Evolutionary conservation across 495 filamentous ascomycete species (phyloP), one percentile per base, ranked within the genome.

Genomic region (Annulohypoxylon stygium): DNA sequence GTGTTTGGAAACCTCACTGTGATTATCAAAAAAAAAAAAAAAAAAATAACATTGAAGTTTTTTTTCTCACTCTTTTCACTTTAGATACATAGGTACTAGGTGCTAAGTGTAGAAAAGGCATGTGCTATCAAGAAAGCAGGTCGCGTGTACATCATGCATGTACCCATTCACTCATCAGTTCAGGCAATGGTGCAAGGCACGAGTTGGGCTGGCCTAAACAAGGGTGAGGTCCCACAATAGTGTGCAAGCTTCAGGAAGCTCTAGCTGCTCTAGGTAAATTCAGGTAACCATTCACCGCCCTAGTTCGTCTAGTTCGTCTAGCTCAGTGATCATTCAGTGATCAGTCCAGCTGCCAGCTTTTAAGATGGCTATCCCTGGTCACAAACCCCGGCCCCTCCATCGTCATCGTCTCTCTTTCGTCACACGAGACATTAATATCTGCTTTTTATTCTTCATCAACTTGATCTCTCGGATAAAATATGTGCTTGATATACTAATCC

Each of bases 111-210:
- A n/a, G 11, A 55, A 69, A 61, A 48, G 60, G 54, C 65, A 69
- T 69, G 70, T 73, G 67, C 61, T 64, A 70, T 65, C 67, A 45
- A 58, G 54, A 45, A 61, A 39, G 30, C 30, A 43, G 71, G 71
- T 74, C 71, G 66, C 71, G 71, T 74, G 71, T 70, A 70, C 71
- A 66, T 70, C 34, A 65, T 65, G 66, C 55, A 70, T 69, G 65
- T 69, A 58, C 60, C 57, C 57, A 48, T 65, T 65, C 45, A 55
- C 61, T 64, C 61, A 64, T 63, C 39, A 11, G 25, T 33, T 60
- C 30, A 48, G 61, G 60, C 36, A 65, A 73, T 73, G 70, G 70
- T 53, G 70, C 51, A 73, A 73, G 63, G 70, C 70, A 64, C 51
- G 4, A 30, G 50, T 50, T 53, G 34, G 61, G 36, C 51, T 58